Evolutionary conservation across 768 basidiomycete species (phyloP).

Genomic region (Hygrocybe punicea): DNA sequence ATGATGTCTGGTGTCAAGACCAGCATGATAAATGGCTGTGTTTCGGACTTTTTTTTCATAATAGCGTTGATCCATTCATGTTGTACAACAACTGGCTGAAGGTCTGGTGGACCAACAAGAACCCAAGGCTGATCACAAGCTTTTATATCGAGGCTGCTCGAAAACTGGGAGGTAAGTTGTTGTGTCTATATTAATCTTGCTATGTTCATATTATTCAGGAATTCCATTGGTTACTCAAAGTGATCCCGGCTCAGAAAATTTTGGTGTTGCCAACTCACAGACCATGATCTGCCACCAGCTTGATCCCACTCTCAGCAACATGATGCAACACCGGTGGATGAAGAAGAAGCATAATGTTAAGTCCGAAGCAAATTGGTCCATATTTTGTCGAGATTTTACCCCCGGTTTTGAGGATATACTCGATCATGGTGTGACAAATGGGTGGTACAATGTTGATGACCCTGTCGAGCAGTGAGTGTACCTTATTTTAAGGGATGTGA

Average conservation of each 20-base stretch:
- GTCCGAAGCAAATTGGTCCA: slow-evolving; percentile 43
- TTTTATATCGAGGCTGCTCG: slow-evolving; percentile 30
- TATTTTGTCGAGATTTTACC: slow-evolving; percentile 30
- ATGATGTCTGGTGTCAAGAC: slow-evolving; percentile 30
- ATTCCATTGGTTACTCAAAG: slow-evolving; percentile 44
- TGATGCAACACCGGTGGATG: slow-evolving; percentile 43
- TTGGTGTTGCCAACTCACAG: slow-evolving; percentile 44
- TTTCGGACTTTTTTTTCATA: slow-evolving; percentile 33
- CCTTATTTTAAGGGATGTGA: not conserved
- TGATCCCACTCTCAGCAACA: slow-evolving; percentile 37
- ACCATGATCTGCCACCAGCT: slow-evolving; percentile 37
- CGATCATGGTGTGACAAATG: slow-evolving; percentile 26
- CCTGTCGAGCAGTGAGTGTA: slow-evolving; percentile 19
- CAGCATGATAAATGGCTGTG: slow-evolving; percentile 39
- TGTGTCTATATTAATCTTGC: slow-evolving; percentile 2
- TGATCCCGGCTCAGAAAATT: slow-evolving; percentile 44
- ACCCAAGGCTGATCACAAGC: slow-evolving; percentile 17
- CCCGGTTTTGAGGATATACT: slow-evolving; percentile 39
- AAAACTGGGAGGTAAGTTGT: slow-evolving; percentile 16
- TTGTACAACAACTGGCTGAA: slow-evolving; percentile 28
- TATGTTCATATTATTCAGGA: slow-evolving; percentile 15
- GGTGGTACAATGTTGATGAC: slow-evolving; percentile 28
- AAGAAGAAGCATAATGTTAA: slow-evolving; percentile 38
- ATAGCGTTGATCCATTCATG: slow-evolving; percentile 27
- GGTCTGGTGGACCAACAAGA: slow-evolving; percentile 27